Percentiles rank a stretch among this genome's conserved stretches.
These are phyloP conservation scores for Populus hybrid DNA, from an alignment of 441 rosid genomes.

Conservation along the genomic window DNA sequence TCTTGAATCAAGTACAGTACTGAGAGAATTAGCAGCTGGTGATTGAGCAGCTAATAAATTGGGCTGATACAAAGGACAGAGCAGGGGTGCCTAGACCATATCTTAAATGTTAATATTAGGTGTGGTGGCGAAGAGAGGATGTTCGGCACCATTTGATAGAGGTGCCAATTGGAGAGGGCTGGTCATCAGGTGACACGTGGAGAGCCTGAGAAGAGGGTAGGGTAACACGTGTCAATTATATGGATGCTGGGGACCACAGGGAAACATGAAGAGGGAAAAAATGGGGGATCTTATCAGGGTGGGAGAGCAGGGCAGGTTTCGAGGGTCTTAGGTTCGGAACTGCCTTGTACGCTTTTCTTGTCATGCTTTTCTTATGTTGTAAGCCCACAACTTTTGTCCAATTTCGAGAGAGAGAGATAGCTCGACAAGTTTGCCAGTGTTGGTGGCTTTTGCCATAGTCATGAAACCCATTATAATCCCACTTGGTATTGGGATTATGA, in stretches of 20 bases:
- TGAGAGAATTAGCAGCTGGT: background rate
- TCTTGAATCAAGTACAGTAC: background rate
- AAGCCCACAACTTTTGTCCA: conserved; percentile 3
- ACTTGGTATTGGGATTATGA: no score
- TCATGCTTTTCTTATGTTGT: conserved; percentile 76
- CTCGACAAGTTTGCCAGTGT: background rate
- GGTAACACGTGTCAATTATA: background rate
- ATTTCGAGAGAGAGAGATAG: background rate
- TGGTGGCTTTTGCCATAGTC: no score
- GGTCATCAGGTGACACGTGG: conserved; percentile 43
- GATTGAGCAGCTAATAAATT: background rate
- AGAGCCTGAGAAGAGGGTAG: background rate
- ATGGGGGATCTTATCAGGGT: conserved; percentile 10
- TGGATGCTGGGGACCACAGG: conserved; percentile 38
- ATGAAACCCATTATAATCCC: no score
- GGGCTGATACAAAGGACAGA: background rate
- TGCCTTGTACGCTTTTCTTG: conserved; percentile 48
- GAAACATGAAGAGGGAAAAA: conserved; percentile 28
- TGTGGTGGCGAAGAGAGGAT: background rate
- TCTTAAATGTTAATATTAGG: conserved; percentile 9
- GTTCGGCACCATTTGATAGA: conserved; percentile 17
- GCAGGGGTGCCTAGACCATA: background rate
- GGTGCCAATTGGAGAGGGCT: conserved; percentile 28
- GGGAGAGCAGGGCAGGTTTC: conserved; percentile 25
- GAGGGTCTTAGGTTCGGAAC: conserved; percentile 45